Percentiles rank a stretch among this genome's conserved stretches.
These are phyloP conservation scores for Seminavis robusta DNA, from an alignment of 108 stramenopile genomes.

Conservation along the genomic window DNA sequence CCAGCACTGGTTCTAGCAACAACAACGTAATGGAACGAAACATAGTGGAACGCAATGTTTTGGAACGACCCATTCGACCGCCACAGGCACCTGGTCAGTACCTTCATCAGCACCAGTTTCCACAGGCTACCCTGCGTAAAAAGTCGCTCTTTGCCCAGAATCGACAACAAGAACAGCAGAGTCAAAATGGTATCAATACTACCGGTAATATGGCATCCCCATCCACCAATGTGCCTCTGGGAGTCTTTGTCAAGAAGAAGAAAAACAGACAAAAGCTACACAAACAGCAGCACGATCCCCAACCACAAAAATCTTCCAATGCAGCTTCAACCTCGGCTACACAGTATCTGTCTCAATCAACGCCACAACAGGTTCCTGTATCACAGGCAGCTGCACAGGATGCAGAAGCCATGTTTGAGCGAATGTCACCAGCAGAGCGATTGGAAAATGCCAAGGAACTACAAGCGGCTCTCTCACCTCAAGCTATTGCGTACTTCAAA, in stretches of 20 bases:
- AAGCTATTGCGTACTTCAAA: slow-evolving; percentile 60
- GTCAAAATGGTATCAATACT: neutral
- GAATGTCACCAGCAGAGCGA: slow-evolving; percentile 72
- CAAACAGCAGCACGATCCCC: neutral
- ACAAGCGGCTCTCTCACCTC: slow-evolving; percentile 55
- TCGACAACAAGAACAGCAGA: slow-evolving; percentile 2
- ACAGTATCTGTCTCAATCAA: neutral
- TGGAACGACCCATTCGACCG: no score
- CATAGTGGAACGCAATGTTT: no score
- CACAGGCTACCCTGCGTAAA: no score
- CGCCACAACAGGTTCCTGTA: neutral
- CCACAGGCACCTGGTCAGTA: no score
- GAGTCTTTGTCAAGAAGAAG: slow-evolving; percentile 33
- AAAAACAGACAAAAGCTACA: neutral
- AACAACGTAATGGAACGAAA: no score
- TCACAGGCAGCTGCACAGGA: slow-evolving; percentile 13
- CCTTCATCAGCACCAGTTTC: no score
- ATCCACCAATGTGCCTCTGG: slow-evolving; percentile 42
- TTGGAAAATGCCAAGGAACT: slow-evolving; percentile 50
- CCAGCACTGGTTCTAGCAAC: no score
- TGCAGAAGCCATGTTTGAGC: slow-evolving; percentile 52
- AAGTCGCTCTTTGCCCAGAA: neutral
- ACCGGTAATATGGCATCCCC: slow-evolving; percentile 29
- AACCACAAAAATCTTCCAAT: neutral
- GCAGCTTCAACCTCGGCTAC: neutral